Evolutionary conservation across 2,329 filamentous ascomycete genomes (phyloP).

Genomic region (Fusarium haematococcum): DNA sequence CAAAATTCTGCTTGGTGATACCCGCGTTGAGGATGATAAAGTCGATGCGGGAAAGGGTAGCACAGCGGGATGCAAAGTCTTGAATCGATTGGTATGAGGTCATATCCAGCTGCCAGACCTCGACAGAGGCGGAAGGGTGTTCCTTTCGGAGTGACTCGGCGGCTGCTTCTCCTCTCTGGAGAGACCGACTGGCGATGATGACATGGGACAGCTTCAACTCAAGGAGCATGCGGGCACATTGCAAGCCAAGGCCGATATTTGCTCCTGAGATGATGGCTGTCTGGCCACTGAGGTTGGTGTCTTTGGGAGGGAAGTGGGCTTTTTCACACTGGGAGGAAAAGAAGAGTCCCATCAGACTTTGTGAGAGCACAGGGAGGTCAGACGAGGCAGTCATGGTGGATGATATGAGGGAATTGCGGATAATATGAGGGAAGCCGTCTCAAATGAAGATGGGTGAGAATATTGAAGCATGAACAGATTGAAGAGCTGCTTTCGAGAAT

Average conservation of each 20-base stretch:
- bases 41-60: neutral
- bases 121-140: neutral
- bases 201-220: constrained; percentile 52
- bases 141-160: neutral
- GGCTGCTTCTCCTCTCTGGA: constrained; percentile 50
- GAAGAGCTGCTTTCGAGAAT: neutral
- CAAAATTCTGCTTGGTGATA: constrained; percentile 1
- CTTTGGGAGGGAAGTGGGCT: neutral
- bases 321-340: neutral
- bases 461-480: neutral
- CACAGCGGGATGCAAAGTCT: neutral
- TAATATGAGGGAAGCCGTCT: neutral
- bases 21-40: constrained; percentile 20
- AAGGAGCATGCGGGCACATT: constrained; percentile 55
- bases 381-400: neutral
- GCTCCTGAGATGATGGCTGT: constrained; percentile 60
- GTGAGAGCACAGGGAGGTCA: neutral
- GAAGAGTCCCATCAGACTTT: neutral
- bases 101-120: constrained; percentile 16
- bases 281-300: constrained; percentile 45
- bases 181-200: constrained; percentile 58
- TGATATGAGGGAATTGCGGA: neutral
- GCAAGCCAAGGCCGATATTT: constrained; percentile 60
- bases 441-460: neutral
- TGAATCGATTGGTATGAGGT: constrained; percentile 8